Percentiles rank a stretch among this genome's conserved stretches.
Conservation (phyloP, 208 protist species). For the Herpetomonas tarakana region DNA sequence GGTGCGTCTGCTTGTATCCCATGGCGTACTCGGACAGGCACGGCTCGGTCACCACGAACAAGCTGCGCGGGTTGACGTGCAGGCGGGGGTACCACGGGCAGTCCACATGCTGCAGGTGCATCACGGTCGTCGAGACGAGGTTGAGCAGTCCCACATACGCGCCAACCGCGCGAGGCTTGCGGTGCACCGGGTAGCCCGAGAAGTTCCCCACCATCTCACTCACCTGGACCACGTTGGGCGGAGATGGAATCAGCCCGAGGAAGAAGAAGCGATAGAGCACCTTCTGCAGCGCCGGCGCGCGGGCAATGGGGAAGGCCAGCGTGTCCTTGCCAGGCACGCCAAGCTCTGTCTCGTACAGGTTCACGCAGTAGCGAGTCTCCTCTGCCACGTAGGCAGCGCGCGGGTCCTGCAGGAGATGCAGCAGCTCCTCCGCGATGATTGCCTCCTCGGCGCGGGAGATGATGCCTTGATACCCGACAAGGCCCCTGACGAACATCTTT, state of each 20-base stretch:
- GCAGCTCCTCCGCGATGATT: conserved; percentile 67
- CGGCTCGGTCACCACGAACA: conserved; percentile 80
- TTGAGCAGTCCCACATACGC: conserved; percentile 85
- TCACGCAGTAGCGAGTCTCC: conserved; percentile 88
- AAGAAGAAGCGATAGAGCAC: conserved; percentile 79
- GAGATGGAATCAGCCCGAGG: conserved; percentile 73
- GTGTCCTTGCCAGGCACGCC: conserved; percentile 80
- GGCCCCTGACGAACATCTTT: conserved; percentile 72
- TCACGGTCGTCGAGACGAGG: conserved; percentile 77
- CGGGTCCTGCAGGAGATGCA: conserved; percentile 64
- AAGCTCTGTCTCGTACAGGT: conserved; percentile 82
- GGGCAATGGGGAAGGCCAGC: conserved; percentile 69
- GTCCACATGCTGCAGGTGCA: conserved; percentile 80
- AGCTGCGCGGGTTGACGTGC: conserved; percentile 69
- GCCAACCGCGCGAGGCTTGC: conserved; percentile 75
- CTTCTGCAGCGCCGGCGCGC: conserved; percentile 59
- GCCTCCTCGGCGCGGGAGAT: conserved; percentile 76
- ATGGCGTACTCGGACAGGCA: conserved; percentile 83
- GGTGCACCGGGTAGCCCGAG: conserved; percentile 84
- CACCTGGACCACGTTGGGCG: conserved; percentile 86
- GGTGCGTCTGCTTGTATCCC: conserved; percentile 83
- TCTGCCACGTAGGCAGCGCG: conserved; percentile 83
- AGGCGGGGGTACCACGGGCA: conserved; percentile 85
- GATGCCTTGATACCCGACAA: conserved; percentile 82
- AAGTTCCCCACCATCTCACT: conserved; percentile 91